Evolutionary conservation across 805 yeast genomes (phyloP), one percentile per base, ranked within the genome.

Genomic region (Candida chauliodis): DNA sequence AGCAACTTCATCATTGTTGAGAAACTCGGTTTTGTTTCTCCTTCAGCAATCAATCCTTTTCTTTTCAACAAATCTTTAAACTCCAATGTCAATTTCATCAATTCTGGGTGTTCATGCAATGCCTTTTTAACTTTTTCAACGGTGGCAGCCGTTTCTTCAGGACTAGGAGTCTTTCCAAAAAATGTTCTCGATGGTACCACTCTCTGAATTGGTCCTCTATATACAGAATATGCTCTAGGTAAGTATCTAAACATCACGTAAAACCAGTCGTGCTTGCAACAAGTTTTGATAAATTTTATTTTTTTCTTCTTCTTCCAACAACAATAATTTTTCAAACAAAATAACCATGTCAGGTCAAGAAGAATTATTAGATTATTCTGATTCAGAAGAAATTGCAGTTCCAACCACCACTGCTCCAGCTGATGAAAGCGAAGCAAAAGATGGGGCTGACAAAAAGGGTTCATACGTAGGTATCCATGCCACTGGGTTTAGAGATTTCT

Each of bases 321-420:
- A 24, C 18, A 34, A 34, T 8, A 15, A 23, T n/a, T 23, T 31
- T 7, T 11, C 15, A 16, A 31, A n/a, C 5, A 23, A 13, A 14
- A 11, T 10, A 11, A 34, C 14, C 22, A 85, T 87, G 95, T 87
- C 96, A 77, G 95, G 93, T 59, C 98, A 91, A 84, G 99, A 93
- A 85, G 99, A 93, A 78, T 80, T 93, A 63, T 81, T 93, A 71
- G 99, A 93, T 66, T 93, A 93, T 81, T 90, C 97, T 63, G 99
- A 93, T 64, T 85, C 95, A 65, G 99, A 91, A 73, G 98, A 93
- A 66, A 83, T 86, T 64, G 81, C 87, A 55, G 87, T 84, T 52
- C 67, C 67, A 51, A 56, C 71, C 52, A 51, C 66, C 41, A 50
- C 61, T 42, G 58, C 64, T 42, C 16, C 36, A 60, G 8, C 34